Conservation (phyloP, 2,329 filamentous ascomycete species). For the Daldinia eschscholtzii region DNA sequence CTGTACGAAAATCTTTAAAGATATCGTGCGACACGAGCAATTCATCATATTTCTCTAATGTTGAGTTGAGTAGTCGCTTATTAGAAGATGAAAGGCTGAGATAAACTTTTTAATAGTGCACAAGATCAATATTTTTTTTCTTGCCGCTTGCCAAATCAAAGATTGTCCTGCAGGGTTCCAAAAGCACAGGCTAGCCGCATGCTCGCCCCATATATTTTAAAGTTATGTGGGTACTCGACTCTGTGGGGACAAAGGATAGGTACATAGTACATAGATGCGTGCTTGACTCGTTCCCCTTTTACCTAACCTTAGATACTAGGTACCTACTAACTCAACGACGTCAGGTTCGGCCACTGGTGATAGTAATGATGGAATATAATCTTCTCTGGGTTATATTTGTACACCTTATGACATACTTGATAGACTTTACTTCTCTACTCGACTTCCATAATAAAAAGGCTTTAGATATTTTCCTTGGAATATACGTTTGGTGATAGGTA, state of each 20-base stretch:
- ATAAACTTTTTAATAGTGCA: neutral
- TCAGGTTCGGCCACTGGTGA: conserved; percentile 5
- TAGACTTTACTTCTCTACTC: neutral
- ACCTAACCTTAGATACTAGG: too few relatives aligned
- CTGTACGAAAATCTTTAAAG: conserved; percentile 63
- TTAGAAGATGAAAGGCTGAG: conserved; percentile 8
- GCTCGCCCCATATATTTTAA: neutral
- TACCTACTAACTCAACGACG: conserved; percentile 21
- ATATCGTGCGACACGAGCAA: conserved; percentile 62
- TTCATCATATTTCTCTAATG: conserved; percentile 54
- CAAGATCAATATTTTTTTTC: conserved; percentile 17
- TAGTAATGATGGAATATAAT: neutral
- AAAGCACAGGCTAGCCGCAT: neutral
- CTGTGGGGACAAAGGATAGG: neutral
- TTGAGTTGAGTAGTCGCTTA: neutral
- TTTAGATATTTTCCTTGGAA: too few relatives aligned
- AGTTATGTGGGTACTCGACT: neutral
- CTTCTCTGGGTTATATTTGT: neutral
- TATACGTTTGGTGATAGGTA: too few relatives aligned
- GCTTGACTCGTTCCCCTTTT: conserved; percentile 11
- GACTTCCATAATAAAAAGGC: neutral
- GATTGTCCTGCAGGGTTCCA: conserved; percentile 5
- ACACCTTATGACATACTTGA: neutral
- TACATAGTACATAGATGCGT: neutral
- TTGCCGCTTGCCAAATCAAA: conserved; percentile 16